Evolutionary conservation across 495 filamentous ascomycete species (phyloP), one percentile per base, ranked within the genome.

Genomic region (Hamigera avellanea): DNA sequence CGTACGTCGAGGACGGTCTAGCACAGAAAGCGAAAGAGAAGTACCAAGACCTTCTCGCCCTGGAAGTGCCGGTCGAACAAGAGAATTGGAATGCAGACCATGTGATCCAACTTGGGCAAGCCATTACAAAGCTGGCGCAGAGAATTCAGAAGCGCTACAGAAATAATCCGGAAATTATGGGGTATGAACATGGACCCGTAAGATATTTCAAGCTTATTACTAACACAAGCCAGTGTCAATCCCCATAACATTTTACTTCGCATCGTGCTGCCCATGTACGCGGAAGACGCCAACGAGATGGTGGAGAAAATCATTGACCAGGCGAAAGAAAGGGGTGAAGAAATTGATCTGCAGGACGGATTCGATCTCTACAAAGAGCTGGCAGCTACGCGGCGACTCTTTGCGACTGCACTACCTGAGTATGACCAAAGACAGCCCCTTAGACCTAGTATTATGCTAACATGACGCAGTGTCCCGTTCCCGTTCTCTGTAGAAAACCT

Each of bases 331-430:
- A 69, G 61, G 34, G 76, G 70, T n/a, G 69, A 78, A 36, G 87
- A 95, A 46, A 73, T 96, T 23, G 73, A 74, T 21, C 71, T 96
- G 15, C 72, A 93, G 46, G 93, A 99, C 49, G 93, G 87, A 0
- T 95, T 99, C 53, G 82, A 88, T 44, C 62, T 99, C 2, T 99
- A 99, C 58, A 80, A 73, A 49, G 81, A 93, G 44, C 68, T 99
- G 26, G 75, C 86, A 8, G 80, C 80, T 45, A 81, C 95, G 32
- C 79, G 87, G 7, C 70, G 73, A 10, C 83, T 95, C 27, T 85
- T 93, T 56, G 59, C 62, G 3, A 72, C 78, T 32, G 75, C 76
- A 21, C 70, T 94, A 21, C 83, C 83, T 12, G 64, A 62, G 68
- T 72, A 65, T 47, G 65, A 36, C 21, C 21, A 23, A 23, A 23